Base-by-base conservation (phyloP, 371 early-diverging fungal genomes). In the Mucor sp. region DNA sequence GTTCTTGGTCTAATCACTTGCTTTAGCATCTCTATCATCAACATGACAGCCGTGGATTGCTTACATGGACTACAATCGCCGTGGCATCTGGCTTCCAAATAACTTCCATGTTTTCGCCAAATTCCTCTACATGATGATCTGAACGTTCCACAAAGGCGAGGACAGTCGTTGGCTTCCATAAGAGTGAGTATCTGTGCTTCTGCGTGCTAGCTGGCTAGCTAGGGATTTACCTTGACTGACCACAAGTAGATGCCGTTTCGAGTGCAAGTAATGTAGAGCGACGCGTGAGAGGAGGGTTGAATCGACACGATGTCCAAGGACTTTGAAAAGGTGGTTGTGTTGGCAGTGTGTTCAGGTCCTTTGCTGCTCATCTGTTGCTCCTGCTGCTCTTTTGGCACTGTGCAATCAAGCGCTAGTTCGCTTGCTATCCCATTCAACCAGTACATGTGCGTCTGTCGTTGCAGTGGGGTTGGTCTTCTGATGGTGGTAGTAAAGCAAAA, bases 341-440 rank as follows among this genome's bases (percentile, higher is more conserved):
- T 3, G 12, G 47, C 44, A n/a, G 50, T 19, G 2, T 66, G 14
- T 53, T 50, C 35, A 57, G 50, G 12, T 25, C 23, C 25, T 21
- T 25, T 50, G 12, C 9, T 50, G 21, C 25, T 12, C 9, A 43
- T 3, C n/a, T 17, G 23, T 28, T 37, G 44, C 25, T 48, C 23
- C n/a, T 17, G 23, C 21, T 37, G 44, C 25, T 48, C 23, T 12
- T 63, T 68, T 6, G 63, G 57, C 7, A 58, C 25, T 21, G 68
- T 69, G 37, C 59, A 62, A 6, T 66, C 64, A 21, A 77, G 67
- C 21, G 79, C 78, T 19, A 84, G 57, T 56, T 81, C 73, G 47
- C 74, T 84, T 25, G 77, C 84, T 56, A 84, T 77, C 23, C 84
- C 84, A 58, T 80, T 84, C 28, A 80, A 67, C 84, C 84, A 84